These are phyloP conservation scores for Epichloe uncinata DNA, from an alignment of 2,329 filamentous ascomycete species.

Conservation along the genomic window DNA sequence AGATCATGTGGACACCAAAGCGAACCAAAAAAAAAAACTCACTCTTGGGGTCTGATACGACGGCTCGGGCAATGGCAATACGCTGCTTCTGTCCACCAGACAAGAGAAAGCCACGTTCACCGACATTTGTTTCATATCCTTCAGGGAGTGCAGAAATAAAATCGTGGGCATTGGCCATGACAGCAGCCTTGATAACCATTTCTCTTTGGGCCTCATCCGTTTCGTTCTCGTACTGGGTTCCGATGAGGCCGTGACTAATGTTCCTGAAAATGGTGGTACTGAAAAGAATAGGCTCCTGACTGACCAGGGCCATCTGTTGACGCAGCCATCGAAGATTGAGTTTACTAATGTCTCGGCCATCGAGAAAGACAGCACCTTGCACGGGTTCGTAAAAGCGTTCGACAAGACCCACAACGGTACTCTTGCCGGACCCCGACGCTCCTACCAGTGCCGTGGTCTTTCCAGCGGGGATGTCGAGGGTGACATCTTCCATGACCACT, in stretches of 20 bases:
- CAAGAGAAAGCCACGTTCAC: constrained; percentile 81
- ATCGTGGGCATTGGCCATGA: constrained; percentile 87
- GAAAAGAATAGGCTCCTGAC: constrained; percentile 86
- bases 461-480: constrained; percentile 66
- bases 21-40: constrained; percentile 13
- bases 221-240: constrained; percentile 58
- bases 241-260: constrained; percentile 81
- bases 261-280: constrained; percentile 81
- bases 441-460: constrained; percentile 91
- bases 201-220: constrained; percentile 54
- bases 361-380: constrained; percentile 62
- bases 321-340: constrained; percentile 85
- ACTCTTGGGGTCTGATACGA: constrained; percentile 80
- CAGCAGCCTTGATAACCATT: constrained; percentile 67
- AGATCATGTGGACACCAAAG: not conserved
- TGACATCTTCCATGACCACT: constrained; percentile 74
- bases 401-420: constrained; percentile 82
- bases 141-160: constrained; percentile 76
- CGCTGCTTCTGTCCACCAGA: constrained; percentile 95
- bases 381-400: constrained; percentile 93
- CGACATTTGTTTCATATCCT: constrained; percentile 88
- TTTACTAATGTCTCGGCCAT: constrained; percentile 67
- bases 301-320: constrained; percentile 83
- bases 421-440: constrained; percentile 88
- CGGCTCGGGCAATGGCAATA: constrained; percentile 82